Base-by-base conservation (phyloP, 306 rosid species). In the Hippophae tibetana region DNA sequence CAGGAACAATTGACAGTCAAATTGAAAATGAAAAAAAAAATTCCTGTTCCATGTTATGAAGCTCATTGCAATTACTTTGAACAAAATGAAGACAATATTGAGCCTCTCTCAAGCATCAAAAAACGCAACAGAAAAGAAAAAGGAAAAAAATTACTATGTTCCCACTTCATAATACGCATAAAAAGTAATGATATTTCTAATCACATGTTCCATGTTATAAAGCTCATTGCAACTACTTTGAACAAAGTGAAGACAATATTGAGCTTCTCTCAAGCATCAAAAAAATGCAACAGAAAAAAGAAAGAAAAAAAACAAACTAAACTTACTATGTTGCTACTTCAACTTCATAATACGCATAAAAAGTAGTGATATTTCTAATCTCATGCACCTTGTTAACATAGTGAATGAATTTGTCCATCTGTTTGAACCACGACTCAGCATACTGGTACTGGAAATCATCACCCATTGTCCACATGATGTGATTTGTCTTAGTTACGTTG, bases 401-500 rank as follows among this genome's bases (percentile, higher is more conserved):
- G 79, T 90, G 89, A 79, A 90, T 85, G 18, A 90, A 65, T 68
- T 78, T 90, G 69, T 90, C 97, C 95, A 90, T 82, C 74, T 90
- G 90, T 64, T 78, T 90, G 66, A 87, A 90, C 97, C 96, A 90
- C 58, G 84, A 62, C 65, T 90, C 97, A 5, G 96, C 97, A 81
- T 87, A 84, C 65, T 87, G 96, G 78, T 90, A 90, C 62, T 45
- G 68, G 63, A 90, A 90, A 81, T 90, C 97, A 74, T 87, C 96
- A 48, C 97, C 97, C 97, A 90, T 90, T 54, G 97, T 90, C 90
- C 90, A 90, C 96, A 90, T 90, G 40, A 90, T 78, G 68, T 90
- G 97, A 65, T 81, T 85, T 18, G 87, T 78, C 81, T 87, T 78
- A 1, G 97, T 90, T 68, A 90, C 84, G 69, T 84, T 90, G 55